Evolutionary conservation across 2,329 filamentous ascomycete species (phyloP).

Genomic region (Didymella pinodella): DNA sequence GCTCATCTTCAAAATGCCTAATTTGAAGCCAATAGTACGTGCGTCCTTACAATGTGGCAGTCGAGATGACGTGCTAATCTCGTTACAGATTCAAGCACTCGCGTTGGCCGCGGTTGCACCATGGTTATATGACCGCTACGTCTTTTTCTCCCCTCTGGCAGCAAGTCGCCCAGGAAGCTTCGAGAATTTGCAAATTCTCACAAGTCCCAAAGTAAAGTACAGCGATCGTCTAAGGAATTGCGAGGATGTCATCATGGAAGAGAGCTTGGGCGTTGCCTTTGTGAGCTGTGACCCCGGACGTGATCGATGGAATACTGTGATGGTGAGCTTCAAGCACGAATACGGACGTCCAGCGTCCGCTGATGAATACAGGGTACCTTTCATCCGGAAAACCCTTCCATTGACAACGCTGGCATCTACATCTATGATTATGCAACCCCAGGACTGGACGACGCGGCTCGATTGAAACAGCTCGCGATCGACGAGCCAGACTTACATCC

Average conservation of each 20-base stretch:
- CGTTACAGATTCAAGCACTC: conserved; percentile 13
- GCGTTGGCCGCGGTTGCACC: conserved; percentile 29
- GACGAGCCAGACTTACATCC: conserved; percentile 51
- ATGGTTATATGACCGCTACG: conserved; percentile 41
- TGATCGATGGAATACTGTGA: conserved; percentile 57
- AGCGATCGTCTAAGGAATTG: conserved; percentile 52
- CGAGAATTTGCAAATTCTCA: conserved; percentile 33
- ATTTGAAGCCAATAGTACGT: conserved; percentile 2
- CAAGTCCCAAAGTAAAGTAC: conserved; percentile 45
- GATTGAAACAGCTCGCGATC: conserved; percentile 37
- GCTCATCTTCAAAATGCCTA: conserved; percentile 2
- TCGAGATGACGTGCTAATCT: neutral
- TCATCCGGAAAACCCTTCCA: conserved; percentile 23
- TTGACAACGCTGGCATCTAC: conserved; percentile 46
- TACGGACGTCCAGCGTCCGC: neutral
- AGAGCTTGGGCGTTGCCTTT: conserved; percentile 46
- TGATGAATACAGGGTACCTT: conserved; percentile 39
- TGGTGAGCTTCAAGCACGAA: conserved; percentile 45
- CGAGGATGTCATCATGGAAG: conserved; percentile 54
- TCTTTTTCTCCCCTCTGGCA: conserved; percentile 26
- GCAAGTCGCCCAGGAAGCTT: conserved; percentile 35
- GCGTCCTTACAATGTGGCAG: too few relatives aligned
- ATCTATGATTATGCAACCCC: conserved; percentile 50
- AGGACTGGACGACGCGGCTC: conserved; percentile 22
- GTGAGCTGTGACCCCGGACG: conserved; percentile 55